Evolutionary conservation across 164 flowering plant genomes (phyloP), one percentile per base, ranked within the genome.

Genomic region (Vitis rupestris): DNA sequence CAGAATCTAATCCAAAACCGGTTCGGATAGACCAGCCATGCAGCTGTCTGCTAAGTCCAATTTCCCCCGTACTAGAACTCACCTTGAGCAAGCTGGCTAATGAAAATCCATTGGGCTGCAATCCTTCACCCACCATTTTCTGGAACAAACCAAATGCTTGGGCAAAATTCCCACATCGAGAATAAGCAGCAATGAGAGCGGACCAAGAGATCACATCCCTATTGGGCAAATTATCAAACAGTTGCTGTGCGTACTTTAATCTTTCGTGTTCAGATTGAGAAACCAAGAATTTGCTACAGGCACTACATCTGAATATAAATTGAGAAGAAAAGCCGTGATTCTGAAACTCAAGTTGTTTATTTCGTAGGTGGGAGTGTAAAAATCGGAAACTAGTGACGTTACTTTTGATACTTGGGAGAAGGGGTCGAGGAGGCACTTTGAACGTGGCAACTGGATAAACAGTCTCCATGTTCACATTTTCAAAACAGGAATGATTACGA

Each of bases 21-120:
- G 64, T 50, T n/a, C 75, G 65, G 30, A 76, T 59, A 61, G 61
- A 76, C 78, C 71, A 66, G 27, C 79, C 80, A 67, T 81, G 84
- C 15, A 81, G 67, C 58, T 78, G 79, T 66, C 47, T 67, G 47
- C 79, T 70, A 10, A 70, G 23, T 61, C 30, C 49, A 29, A 62
- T 10, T 7, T 74, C 82, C 63, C 62, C 64, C 59, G 69, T 29
- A 55, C 67, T 44, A 15, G 72, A 66, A 56, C 80, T 73, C 16
- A 60, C 78, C 67, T 72, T 73, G 17, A 81, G 8, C 44, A 76
- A 72, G 56, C 76, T 60, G 16, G 65, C 70, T 65, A 70, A 48
- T 11, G 77, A 70, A 30, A 64, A 73, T 23, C 72, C 79, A 52
- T 75, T 53, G 27, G 69, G 75, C 62, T 19, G 50, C 29, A 66